Evolutionary conservation across 78 protist genomes (phyloP).

Genomic region (Dictyostelium brefeldianum): DNA sequence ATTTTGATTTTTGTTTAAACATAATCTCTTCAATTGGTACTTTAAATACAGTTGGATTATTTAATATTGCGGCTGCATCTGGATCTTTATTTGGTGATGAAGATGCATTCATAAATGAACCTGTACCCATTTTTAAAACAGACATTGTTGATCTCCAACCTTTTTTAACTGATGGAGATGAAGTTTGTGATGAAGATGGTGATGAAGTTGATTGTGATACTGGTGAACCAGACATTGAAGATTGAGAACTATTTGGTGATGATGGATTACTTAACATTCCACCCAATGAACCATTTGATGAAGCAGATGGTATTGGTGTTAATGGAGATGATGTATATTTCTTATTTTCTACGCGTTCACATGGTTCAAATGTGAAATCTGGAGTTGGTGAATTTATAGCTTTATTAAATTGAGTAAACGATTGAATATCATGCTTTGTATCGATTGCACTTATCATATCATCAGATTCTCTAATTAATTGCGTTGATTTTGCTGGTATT

Average conservation of each 20-base stretch:
- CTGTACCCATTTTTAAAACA: constrained; percentile 35
- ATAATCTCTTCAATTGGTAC: constrained; percentile 51
- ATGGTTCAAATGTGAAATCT: constrained; percentile 51
- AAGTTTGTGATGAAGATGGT: too few relatives aligned
- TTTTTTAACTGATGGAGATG: neutral
- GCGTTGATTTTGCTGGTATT: constrained; percentile 8
- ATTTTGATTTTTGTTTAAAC: constrained; percentile 27
- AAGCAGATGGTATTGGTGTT: too few relatives aligned
- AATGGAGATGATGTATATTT: too few relatives aligned
- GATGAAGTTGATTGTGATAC: too few relatives aligned
- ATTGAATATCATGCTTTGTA: constrained; percentile 50
- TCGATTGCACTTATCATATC: constrained; percentile 60
- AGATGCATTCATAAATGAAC: neutral
- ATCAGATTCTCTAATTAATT: constrained; percentile 6
- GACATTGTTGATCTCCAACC: constrained; percentile 67
- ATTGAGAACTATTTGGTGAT: too few relatives aligned
- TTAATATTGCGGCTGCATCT: neutral
- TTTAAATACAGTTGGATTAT: constrained; percentile 15
- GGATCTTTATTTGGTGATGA: neutral
- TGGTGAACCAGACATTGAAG: too few relatives aligned
- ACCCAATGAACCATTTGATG: too few relatives aligned
- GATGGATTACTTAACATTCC: too few relatives aligned
- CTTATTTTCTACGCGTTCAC: neutral
- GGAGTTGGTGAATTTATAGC: constrained; percentile 21
- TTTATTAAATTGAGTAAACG: constrained; percentile 50